Evolutionary conservation across 305 asterid species (phyloP).

Genomic region (Fraxinus sp.): DNA sequence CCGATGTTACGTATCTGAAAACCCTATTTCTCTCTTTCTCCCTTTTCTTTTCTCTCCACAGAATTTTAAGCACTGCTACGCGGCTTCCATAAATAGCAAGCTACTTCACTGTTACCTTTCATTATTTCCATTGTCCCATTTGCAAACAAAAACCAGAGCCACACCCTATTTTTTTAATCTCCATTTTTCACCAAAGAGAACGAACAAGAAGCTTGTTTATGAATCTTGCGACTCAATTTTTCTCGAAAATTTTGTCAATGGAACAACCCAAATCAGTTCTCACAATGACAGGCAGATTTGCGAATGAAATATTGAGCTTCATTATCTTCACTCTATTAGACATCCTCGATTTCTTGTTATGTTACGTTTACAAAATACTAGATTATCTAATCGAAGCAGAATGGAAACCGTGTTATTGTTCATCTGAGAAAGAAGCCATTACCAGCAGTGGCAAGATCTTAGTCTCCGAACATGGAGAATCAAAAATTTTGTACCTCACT

Average conservation of each 20-base stretch:
- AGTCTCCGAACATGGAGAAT: conserved; percentile 67
- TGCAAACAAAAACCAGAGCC: background rate
- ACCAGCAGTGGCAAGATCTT: conserved; percentile 58
- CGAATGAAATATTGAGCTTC: background rate
- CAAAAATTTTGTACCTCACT: conserved; percentile 59
- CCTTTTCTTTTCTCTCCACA: conserved; percentile 12
- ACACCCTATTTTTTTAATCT: background rate
- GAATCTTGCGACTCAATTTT: background rate
- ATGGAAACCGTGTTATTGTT: background rate
- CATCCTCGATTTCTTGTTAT: conserved; percentile 43
- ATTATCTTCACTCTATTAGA: conserved; percentile 41
- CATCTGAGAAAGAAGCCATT: conserved; percentile 29
- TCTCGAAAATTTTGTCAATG: background rate
- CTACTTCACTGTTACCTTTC: background rate
- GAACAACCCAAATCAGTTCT: conserved; percentile 5
- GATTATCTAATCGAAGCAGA: conserved; percentile 39
- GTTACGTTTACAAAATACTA: conserved; percentile 35
- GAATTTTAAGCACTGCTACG: conserved; percentile 5
- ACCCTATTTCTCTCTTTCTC: background rate
- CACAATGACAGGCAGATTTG: conserved; percentile 37
- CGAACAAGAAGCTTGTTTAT: background rate
- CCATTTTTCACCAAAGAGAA: conserved; percentile 7
- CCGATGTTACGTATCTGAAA: conserved; percentile 48
- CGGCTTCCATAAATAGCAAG: conserved; percentile 14
- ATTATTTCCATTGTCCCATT: conserved; percentile 15